phyloP scores from a whole-genome alignment of 2,329 filamentous ascomycete genomes.

The Pezicula carpinea region DNA sequence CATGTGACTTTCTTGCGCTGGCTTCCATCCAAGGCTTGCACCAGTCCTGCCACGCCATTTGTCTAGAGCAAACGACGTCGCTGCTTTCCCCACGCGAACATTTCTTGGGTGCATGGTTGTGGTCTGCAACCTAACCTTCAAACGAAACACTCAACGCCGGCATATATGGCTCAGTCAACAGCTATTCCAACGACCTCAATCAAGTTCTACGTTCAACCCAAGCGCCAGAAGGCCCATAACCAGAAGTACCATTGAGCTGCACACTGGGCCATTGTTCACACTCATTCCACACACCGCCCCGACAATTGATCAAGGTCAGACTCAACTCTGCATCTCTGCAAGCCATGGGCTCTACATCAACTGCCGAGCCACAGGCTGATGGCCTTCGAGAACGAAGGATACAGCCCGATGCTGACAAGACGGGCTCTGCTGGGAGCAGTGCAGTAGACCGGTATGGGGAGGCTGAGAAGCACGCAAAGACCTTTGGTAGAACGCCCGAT shows the following conservation, averaged over 20 bases:
- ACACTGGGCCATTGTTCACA: background rate
- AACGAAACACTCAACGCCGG: background rate
- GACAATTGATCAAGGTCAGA: background rate
- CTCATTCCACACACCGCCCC: background rate
- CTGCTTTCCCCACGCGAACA: background rate
- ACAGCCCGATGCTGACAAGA: slow-evolving; percentile 6
- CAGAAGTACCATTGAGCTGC: background rate
- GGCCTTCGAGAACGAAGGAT: slow-evolving; percentile 23
- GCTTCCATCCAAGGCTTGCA: too few relatives aligned
- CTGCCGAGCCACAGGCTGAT: slow-evolving; percentile 2
- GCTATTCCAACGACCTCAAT: background rate
- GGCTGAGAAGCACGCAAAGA: slow-evolving; percentile 58
- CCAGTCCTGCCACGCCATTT: too few relatives aligned
- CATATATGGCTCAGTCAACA: background rate
- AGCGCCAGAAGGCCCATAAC: background rate
- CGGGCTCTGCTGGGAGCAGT: slow-evolving; percentile 8
- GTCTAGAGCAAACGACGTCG: too few relatives aligned
- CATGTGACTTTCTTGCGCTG: too few relatives aligned
- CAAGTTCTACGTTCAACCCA: background rate
- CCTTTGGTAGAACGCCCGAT: slow-evolving; percentile 85
- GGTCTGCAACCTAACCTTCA: background rate
- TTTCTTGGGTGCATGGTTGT: background rate
- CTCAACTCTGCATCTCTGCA: background rate
- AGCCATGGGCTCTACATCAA: slow-evolving; percentile 12
- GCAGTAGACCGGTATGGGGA: slow-evolving; percentile 23